phyloP scores from a whole-genome alignment of 768 basidiomycete genomes.

The Rhizopogon rudus region DNA sequence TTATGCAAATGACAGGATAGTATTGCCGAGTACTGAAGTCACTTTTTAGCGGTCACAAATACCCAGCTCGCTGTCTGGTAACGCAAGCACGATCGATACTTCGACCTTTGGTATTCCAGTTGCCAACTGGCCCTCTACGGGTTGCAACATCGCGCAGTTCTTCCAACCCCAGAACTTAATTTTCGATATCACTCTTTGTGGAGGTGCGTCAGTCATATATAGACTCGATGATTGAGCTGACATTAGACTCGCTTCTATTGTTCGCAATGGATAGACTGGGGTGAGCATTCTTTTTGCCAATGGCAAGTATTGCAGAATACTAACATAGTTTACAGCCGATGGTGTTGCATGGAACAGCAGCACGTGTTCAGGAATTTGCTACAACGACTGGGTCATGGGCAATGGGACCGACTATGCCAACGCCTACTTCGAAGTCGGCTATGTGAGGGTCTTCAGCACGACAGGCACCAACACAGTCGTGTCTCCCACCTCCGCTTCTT shows the following conservation, averaged over 20 bases:
- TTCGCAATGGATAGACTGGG: slow-evolving; percentile 21
- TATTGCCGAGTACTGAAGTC: background rate
- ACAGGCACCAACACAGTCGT: slow-evolving; percentile 23
- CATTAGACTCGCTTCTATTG: slow-evolving; percentile 14
- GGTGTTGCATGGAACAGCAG: slow-evolving; percentile 46
- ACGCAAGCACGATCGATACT: slow-evolving; percentile 49
- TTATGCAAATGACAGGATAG: background rate
- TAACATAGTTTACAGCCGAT: slow-evolving; percentile 4
- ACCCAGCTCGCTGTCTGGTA: slow-evolving; percentile 41
- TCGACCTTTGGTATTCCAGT: slow-evolving; percentile 59
- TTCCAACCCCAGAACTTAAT: slow-evolving; percentile 64
- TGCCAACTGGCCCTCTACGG: slow-evolving; percentile 58
- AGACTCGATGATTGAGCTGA: slow-evolving; percentile 16
- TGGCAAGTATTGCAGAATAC: background rate
- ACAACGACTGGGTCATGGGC: slow-evolving; percentile 66
- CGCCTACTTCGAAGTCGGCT: slow-evolving; percentile 71
- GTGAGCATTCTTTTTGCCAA: slow-evolving; percentile 13
- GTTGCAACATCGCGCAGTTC: slow-evolving; percentile 48
- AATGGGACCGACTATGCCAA: slow-evolving; percentile 54
- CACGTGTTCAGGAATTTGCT: slow-evolving; percentile 65
- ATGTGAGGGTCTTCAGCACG: slow-evolving; percentile 45
- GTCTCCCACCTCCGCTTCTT: slow-evolving; percentile 11
- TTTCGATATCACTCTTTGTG: slow-evolving; percentile 72
- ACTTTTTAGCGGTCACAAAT: slow-evolving; percentile 31
- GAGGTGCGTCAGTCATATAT: slow-evolving; percentile 34